Percentiles rank a stretch among this genome's conserved stretches.
Evolutionary conservation across 2,329 filamentous ascomycete genomes (phyloP).

Genomic region (Fusarium sp.): DNA sequence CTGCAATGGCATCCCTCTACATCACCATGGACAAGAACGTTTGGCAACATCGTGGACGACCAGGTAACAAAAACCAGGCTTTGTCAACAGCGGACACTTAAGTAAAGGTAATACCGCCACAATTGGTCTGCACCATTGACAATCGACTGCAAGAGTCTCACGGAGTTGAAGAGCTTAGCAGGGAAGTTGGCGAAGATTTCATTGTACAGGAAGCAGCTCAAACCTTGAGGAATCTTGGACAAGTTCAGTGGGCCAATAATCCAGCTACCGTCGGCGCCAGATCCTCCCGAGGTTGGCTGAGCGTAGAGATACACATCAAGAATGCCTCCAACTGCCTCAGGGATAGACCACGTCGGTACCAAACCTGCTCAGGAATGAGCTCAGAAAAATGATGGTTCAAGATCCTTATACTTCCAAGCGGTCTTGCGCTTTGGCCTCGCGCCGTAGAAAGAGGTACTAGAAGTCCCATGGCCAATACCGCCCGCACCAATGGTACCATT

Average conservation of each 20-base stretch:
- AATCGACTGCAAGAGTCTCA: conserved; percentile 4
- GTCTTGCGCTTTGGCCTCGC: conserved; percentile 17
- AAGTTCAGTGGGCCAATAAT: conserved; percentile 2
- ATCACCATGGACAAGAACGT: no score
- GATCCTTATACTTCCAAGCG: conserved; percentile 18
- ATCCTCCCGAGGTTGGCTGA: conserved; percentile 7
- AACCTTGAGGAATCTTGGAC: conserved; percentile 3
- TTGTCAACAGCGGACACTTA: no score
- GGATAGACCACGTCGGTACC: conserved; percentile 26
- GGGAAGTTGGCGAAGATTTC: conserved; percentile 24
- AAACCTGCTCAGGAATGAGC: conserved; percentile 22
- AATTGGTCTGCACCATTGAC: no score
- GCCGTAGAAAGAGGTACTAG: conserved; percentile 24
- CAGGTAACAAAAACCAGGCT: no score
- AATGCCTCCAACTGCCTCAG: conserved; percentile 15
- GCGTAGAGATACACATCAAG: conserved; percentile 27
- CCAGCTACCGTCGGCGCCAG: conserved; percentile 16
- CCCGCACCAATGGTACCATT: conserved; percentile 26
- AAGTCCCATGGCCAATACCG: conserved; percentile 26
- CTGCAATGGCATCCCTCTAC: no score
- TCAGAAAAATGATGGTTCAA: conserved; percentile 29
- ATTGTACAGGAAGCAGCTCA: conserved; percentile 25
- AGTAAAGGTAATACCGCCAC: no score
- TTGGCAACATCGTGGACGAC: no score
- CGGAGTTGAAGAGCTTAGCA: conserved; percentile 11